These are phyloP conservation scores for Apodospora peruviana DNA, from an alignment of 495 filamentous ascomycete species.

Conservation along the genomic window DNA sequence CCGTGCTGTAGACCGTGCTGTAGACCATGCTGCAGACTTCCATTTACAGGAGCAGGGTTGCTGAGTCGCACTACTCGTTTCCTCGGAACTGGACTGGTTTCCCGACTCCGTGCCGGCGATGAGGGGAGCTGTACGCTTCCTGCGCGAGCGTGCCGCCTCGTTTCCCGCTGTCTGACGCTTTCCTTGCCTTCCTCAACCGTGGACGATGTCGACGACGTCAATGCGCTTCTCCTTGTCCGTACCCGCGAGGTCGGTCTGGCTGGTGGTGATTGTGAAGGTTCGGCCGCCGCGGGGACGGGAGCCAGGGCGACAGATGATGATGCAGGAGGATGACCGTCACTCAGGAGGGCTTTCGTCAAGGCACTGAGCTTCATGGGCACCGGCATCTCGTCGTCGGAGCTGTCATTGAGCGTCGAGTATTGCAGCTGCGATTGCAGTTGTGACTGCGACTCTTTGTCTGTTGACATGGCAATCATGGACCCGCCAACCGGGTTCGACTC, in stretches of 20 bases:
- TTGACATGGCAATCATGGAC: conserved; percentile 6
- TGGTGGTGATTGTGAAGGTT: conserved; percentile 49
- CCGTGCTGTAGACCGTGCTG: conserved; percentile 23
- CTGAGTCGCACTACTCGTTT: conserved; percentile 58
- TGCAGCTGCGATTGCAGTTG: conserved; percentile 15
- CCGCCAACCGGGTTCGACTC: conserved; percentile 30
- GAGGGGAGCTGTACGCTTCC: conserved; percentile 30
- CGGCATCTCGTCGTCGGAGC: conserved; percentile 68
- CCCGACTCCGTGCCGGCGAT: conserved; percentile 30
- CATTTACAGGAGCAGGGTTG: conserved; percentile 26
- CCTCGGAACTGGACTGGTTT: conserved; percentile 33
- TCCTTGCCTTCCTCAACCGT: conserved; percentile 18
- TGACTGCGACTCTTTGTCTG: conserved; percentile 13
- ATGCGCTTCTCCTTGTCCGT: conserved; percentile 37
- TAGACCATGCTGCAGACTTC: conserved; percentile 4
- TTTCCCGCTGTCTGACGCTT: conserved; percentile 17
- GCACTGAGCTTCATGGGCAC: conserved; percentile 75
- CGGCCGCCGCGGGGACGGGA: conserved; percentile 36
- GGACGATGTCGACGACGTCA: conserved; percentile 25
- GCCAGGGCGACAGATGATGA: conserved; percentile 2
- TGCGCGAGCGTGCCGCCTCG: conserved; percentile 32
- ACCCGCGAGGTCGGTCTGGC: conserved; percentile 49
- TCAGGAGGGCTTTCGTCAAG: conserved; percentile 68
- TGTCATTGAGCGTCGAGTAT: conserved; percentile 45
- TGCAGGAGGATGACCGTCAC: conserved; percentile 47